Base-by-base conservation (phyloP, 257 asterid genomes). In the Haberlea rhodopensis region DNA sequence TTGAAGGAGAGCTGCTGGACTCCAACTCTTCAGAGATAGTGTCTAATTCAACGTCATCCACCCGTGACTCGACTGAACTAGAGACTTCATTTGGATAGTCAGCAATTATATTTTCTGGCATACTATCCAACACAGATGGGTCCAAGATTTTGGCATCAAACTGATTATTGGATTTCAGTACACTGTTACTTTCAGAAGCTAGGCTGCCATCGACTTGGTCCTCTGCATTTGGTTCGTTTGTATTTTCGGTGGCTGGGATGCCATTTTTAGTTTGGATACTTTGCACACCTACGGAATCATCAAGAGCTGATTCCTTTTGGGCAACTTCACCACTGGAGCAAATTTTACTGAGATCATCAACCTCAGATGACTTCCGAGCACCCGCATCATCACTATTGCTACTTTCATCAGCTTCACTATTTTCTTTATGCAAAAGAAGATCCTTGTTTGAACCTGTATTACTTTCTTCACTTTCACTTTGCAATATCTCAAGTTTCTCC, bases 401-500 rank as follows among this genome's bases (percentile, higher is more conserved):
- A 80, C 46, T 73, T 71, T 76, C 91, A 73, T 24, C 32, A 64
- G 74, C 80, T 66, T 81, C 83, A 64, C 24, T 57, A 23, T 74
- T 77, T 80, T 80, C 85, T 52, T 54, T 64, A 72, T 64, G 58
- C 23, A 71, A 69, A 55, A 72, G 60, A 66, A 71, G 61, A 76
- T 82, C 80, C 70, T 74, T 72, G 63, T 73, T 68, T 69, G 62
- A 60, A 73, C 74, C 75, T 75, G 79, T 60, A 28, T 59, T 65
- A 78, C 78, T 70, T 75, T 82, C 88, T 56, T 77, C 71, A 61
- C 67, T 40, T 62, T 76, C 65, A 32, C 60, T 75, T 31, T 69
- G 83, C 71, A 58, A 74, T 71, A 61, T 65, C 71, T 75, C 87
- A 78, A 73, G 75, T 64, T 79, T 76, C 74, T 72, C 79, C 25